Percentiles rank a stretch among this genome's conserved stretches.
Evolutionary conservation across 2,329 filamentous ascomycete genomes (phyloP).

Genomic region (Pseudopithomyces chartarum): DNA sequence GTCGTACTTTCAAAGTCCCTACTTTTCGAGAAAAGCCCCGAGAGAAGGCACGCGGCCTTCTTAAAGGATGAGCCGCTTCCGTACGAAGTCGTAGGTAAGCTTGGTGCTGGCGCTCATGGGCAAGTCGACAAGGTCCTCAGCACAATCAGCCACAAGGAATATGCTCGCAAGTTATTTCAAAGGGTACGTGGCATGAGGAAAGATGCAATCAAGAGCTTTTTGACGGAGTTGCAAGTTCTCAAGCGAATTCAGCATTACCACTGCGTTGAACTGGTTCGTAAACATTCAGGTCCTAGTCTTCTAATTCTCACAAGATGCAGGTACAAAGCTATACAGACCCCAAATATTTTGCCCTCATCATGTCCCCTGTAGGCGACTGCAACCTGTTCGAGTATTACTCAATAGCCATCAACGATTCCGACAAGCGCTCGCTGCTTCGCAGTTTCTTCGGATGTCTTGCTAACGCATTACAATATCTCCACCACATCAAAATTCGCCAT

Average conservation of each 20-base stretch:
- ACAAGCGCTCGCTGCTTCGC: constrained; percentile 1
- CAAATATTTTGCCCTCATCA: constrained; percentile 29
- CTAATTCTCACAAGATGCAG: not conserved
- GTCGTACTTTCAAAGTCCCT: constrained; percentile 13
- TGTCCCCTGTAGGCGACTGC: constrained; percentile 24
- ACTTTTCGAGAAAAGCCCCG: constrained; percentile 10
- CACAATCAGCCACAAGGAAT: not conserved
- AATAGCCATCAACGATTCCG: not conserved
- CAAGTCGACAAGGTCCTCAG: constrained; percentile 12
- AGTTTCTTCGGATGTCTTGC: constrained; percentile 10
- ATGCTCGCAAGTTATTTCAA: constrained; percentile 4
- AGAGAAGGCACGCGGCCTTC: constrained; percentile 7
- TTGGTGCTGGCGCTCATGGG: constrained; percentile 8
- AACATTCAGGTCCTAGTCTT: not conserved
- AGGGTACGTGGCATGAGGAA: constrained; percentile 3
- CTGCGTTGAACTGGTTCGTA: constrained; percentile 6
- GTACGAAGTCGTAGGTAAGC: constrained; percentile 9
- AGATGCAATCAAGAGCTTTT: constrained; percentile 12
- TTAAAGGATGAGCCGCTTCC: constrained; percentile 6
- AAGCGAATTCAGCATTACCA: constrained; percentile 14
- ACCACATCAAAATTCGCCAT: constrained; percentile 27
- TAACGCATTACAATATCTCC: constrained; percentile 1
- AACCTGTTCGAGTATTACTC: constrained; percentile 10
- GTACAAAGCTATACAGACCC: constrained; percentile 29
- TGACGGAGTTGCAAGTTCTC: constrained; percentile 7